Evolutionary conservation across 371 early-diverging fungal genomes (phyloP).

Genomic region (Apophysomyces ossiformis): DNA sequence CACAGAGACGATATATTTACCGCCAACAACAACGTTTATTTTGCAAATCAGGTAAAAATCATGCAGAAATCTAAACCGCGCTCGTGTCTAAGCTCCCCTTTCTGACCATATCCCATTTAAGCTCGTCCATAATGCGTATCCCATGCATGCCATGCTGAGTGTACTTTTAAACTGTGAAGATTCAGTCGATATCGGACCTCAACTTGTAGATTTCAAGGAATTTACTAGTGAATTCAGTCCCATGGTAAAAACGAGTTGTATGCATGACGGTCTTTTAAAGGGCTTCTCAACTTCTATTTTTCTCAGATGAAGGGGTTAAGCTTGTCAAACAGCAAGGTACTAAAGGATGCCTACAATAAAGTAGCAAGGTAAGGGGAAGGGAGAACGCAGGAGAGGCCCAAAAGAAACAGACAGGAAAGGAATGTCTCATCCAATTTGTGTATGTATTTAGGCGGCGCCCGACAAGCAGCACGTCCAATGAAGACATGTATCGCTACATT

Average conservation of each 20-base stretch:
- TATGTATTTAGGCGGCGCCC: constrained; percentile 6
- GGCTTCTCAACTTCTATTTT: constrained; percentile 3
- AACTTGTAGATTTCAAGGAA: constrained; percentile 41
- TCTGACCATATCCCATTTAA: neutral
- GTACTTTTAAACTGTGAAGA: constrained; percentile 36
- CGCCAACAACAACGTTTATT: constrained; percentile 30
- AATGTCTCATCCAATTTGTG: constrained; percentile 1
- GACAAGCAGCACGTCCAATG: constrained; percentile 13
- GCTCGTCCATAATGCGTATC: constrained; percentile 47
- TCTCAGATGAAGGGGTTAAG: constrained; percentile 43
- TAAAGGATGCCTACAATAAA: constrained; percentile 44
- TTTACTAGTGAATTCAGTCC: constrained; percentile 42
- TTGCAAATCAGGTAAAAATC: constrained; percentile 43
- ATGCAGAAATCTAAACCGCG: constrained; percentile 2
- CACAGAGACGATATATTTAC: constrained; percentile 24
- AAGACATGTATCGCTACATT: constrained; percentile 46
- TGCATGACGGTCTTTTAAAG: neutral
- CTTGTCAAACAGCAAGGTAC: constrained; percentile 35
- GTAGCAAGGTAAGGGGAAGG: constrained; percentile 29
- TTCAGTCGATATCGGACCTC: constrained; percentile 32
- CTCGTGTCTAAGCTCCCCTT: neutral
- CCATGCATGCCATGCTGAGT: constrained; percentile 43
- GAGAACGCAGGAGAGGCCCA: neutral
- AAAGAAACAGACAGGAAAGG: neutral
- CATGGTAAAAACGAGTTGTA: constrained; percentile 20